Evolutionary conservation across 2,329 filamentous ascomycete genomes (phyloP).

Genomic region (Arachnomyces sp.): DNA sequence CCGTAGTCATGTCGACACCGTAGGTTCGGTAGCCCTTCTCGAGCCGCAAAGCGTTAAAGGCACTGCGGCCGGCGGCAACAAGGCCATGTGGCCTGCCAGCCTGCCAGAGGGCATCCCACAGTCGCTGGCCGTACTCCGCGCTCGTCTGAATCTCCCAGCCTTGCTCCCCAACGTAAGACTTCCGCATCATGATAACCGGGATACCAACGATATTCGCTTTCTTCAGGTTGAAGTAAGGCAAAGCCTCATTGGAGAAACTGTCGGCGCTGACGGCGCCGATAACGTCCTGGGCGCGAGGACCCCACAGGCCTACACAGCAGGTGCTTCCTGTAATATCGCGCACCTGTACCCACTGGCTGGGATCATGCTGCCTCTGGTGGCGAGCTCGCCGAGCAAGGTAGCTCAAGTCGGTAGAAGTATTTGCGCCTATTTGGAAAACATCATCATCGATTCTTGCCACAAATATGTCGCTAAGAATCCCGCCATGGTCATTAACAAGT

Average conservation of each 20-base stretch:
- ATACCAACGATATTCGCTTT: constrained; percentile 44
- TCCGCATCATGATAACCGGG: constrained; percentile 47
- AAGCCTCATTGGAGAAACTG: constrained; percentile 14
- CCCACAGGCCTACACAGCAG: constrained; percentile 56
- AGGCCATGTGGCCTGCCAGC: constrained; percentile 49
- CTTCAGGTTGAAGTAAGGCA: constrained; percentile 46
- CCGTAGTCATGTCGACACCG: constrained; percentile 52
- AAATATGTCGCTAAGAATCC: constrained; percentile 50
- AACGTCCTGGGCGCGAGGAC: constrained; percentile 47
- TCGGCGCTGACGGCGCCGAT: constrained; percentile 29
- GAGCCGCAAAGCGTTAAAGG: constrained; percentile 51
- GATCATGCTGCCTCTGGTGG: constrained; percentile 34
- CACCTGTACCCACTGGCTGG: constrained; percentile 42
- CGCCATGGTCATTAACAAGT: constrained; percentile 45
- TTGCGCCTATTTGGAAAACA: constrained; percentile 45
- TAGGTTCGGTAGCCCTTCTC: constrained; percentile 53
- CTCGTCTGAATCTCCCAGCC: constrained; percentile 57
- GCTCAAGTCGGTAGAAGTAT: constrained; percentile 46
- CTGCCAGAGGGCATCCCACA: constrained; percentile 52
- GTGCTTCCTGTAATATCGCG: constrained; percentile 53
- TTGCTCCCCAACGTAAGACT: constrained; percentile 54
- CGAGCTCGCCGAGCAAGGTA: constrained; percentile 49
- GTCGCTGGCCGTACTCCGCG: constrained; percentile 48
- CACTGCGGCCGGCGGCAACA: constrained; percentile 50
- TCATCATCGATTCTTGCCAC: constrained; percentile 45